Evolutionary conservation across 176 grass and related monocot species (phyloP).

Genomic region (Pontederia paniculata): DNA sequence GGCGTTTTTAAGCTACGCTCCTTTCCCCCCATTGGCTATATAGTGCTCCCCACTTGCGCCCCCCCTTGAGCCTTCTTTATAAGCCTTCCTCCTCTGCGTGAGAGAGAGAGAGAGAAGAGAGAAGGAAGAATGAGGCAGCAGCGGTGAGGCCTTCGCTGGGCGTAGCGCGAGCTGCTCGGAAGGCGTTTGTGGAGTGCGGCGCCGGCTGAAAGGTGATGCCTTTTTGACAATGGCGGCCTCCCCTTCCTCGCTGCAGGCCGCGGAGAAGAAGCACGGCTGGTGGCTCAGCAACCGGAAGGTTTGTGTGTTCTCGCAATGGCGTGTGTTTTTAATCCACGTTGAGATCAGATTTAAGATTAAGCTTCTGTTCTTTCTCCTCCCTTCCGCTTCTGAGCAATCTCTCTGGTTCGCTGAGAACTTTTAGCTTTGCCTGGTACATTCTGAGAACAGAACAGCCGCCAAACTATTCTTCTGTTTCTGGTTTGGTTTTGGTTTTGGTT

Average conservation of each 20-base stretch:
- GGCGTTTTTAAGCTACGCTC: conserved; percentile 29
- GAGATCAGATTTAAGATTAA: too few relatives aligned
- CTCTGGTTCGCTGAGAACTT: neutral
- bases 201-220: conserved; percentile 31
- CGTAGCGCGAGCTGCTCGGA: too few relatives aligned
- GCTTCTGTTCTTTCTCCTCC: too few relatives aligned
- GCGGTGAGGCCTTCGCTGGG: too few relatives aligned
- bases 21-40: neutral
- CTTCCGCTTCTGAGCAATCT: too few relatives aligned
- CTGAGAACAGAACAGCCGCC: too few relatives aligned
- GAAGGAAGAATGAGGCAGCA: too few relatives aligned
- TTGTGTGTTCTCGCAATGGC: neutral
- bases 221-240: conserved; percentile 52
- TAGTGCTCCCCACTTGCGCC: neutral
- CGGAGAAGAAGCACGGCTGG: conserved; percentile 85
- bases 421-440: neutral
- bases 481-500: neutral
- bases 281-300: conserved; percentile 77
- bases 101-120: neutral
- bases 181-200: neutral
- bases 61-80: neutral
- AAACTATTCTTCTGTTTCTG: too few relatives aligned
- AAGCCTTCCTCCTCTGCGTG: too few relatives aligned
- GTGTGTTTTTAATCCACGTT: neutral
- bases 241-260: conserved; percentile 37